Base-by-base conservation (phyloP, 345 rosid genomes). In the Citrus reticulata region DNA sequence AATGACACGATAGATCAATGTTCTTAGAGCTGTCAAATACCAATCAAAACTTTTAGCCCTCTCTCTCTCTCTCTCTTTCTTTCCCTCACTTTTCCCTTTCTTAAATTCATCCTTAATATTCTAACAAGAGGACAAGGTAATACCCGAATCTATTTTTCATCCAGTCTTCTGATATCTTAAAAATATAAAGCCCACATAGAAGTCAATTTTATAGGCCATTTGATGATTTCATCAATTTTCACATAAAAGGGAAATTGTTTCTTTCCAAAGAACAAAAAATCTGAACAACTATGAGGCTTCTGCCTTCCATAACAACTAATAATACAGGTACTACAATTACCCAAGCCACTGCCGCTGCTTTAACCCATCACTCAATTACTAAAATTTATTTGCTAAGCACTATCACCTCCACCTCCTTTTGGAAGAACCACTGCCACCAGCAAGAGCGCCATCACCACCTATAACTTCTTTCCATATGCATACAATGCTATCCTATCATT, bases 11-110 rank as follows among this genome's bases (percentile, higher is more conserved):
- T 24, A 17, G 37, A 29, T 70, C 39, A 16, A 73, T 72, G 75
- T 73, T 73, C 49, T 59, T 17, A 58, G 76, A 55, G 34, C 49
- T 24, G 34, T 73, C 76, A 34, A 58, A 59, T 69, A 42, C 34
- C 57, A 69, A 42, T 24, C 75, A n/a, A 72, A 57, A 11, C 75
- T 34, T 57, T 71, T 7, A 7, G 39, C 25, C 5, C 17, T 30
- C 27, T 22, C 70, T 19, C 17, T 72, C 59, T 37, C 71, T 20
- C 17, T 72, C 59, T 55, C 46, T 49, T 51, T 55, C 42, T 19
- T 17, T 30, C 34, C 25, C 60, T 9, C 42, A 71, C 46, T 35
- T 49, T 54, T 49, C 73, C n/a, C 9, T 46, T 19, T 46, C 10
- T 24, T 25, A 29, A 16, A 64, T 64, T 35, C 68, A 64, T 6